phyloP scores from a whole-genome alignment of 768 basidiomycete genomes.

The Suillus occidentalis region DNA sequence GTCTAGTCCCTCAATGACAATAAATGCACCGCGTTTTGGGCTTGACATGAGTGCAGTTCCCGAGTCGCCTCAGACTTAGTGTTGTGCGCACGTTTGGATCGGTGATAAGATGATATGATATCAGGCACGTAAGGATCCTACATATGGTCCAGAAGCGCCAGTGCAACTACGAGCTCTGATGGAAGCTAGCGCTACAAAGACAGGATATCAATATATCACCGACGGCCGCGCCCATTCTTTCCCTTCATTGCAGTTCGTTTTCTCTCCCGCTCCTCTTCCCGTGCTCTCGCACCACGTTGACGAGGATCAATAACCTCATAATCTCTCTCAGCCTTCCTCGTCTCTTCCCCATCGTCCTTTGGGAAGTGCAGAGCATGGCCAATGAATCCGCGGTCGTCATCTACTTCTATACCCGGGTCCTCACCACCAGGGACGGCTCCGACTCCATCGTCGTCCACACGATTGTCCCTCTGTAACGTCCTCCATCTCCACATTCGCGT shows the following conservation, averaged over 20 bases:
- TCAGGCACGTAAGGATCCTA: background rate
- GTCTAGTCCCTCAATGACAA: constrained; percentile 96
- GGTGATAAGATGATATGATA: constrained; percentile 1
- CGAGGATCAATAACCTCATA: constrained; percentile 90
- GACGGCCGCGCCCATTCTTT: constrained; percentile 22
- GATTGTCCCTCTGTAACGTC: constrained; percentile 18
- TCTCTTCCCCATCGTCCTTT: constrained; percentile 77
- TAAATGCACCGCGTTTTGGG: constrained; percentile 66
- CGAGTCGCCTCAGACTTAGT: background rate
- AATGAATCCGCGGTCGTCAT: constrained; percentile 75
- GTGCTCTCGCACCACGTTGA: constrained; percentile 67
- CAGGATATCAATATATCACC: constrained; percentile 18
- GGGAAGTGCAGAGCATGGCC: constrained; percentile 72
- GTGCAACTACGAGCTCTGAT: background rate
- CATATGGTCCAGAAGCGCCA: background rate
- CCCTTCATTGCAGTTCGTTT: constrained; percentile 38
- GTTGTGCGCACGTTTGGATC: background rate
- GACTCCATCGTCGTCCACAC: constrained; percentile 13
- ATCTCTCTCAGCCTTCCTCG: constrained; percentile 74
- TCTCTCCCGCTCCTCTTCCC: constrained; percentile 74
- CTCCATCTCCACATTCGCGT: constrained; percentile 31
- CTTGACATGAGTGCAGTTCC: constrained; percentile 6
- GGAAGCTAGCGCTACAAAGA: background rate
- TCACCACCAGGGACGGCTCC: constrained; percentile 32
- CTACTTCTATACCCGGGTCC: constrained; percentile 68